These are phyloP conservation scores for Lichtheimia hyalospora DNA, from an alignment of 371 early-diverging fungal species.

Conservation along the genomic window DNA sequence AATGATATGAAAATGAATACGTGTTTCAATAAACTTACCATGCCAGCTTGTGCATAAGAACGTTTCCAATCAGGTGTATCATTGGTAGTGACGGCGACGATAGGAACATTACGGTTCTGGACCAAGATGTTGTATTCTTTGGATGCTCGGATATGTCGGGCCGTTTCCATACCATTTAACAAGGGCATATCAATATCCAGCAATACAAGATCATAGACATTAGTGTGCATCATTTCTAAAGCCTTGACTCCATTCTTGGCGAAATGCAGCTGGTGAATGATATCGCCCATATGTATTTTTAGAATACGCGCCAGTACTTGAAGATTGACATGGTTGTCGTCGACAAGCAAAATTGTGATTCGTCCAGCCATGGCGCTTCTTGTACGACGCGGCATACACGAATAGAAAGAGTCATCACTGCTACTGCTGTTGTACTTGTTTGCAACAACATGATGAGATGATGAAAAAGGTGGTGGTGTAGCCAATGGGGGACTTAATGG, in stretches of 20 bases:
- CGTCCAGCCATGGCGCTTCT: slow-evolving; percentile 4
- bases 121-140: slow-evolving; percentile 42
- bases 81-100: slow-evolving; percentile 72
- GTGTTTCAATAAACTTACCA: slow-evolving; percentile 12
- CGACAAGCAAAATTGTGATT: slow-evolving; percentile 34
- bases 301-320: slow-evolving; percentile 53
- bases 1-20: not conserved
- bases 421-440: slow-evolving; percentile 1
- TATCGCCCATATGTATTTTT: slow-evolving; percentile 48
- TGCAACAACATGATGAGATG: not conserved
- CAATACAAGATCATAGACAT: slow-evolving; percentile 51
- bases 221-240: slow-evolving; percentile 38
- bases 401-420: not conserved
- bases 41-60: slow-evolving; percentile 17
- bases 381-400: slow-evolving; percentile 1
- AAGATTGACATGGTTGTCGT: slow-evolving; percentile 64
- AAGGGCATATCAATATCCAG: slow-evolving; percentile 71
- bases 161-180: slow-evolving; percentile 57
- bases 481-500: slow-evolving; percentile 3
- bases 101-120: slow-evolving; percentile 57
- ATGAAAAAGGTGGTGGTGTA: not conserved
- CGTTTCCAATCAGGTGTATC: slow-evolving; percentile 29
- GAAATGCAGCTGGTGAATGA: slow-evolving; percentile 39
- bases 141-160: slow-evolving; percentile 35
- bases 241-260: slow-evolving; percentile 41